These are phyloP conservation scores for Rhododendron vialii DNA, from an alignment of 148 eudicot genomes.

Conservation along the genomic window DNA sequence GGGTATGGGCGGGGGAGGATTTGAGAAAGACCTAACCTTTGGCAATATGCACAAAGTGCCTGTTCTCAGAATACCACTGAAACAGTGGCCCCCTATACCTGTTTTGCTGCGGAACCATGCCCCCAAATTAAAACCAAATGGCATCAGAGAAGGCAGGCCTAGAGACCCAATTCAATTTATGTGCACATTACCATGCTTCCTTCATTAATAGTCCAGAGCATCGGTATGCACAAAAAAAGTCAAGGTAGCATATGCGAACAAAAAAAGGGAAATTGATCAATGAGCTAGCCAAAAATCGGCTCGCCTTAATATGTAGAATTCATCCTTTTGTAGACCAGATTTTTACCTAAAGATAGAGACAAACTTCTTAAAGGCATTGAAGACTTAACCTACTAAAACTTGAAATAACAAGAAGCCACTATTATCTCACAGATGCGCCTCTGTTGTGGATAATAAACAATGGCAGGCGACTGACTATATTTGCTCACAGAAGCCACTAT, in stretches of 20 bases:
- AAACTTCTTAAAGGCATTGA: neutral
- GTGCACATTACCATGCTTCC: no score
- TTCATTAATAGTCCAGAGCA: no score
- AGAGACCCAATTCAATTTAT: no score
- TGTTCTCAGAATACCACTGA: no score
- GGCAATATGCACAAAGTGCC: no score
- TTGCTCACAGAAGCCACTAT: neutral
- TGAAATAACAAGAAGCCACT: neutral
- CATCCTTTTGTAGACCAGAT: neutral
- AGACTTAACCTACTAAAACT: neutral
- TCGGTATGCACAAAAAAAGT: no score
- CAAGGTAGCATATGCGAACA: neutral
- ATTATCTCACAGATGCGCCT: neutral
- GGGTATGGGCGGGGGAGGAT: no score
- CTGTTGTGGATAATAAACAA: neutral
- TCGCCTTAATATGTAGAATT: neutral
- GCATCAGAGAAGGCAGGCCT: no score
- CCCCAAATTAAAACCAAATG: no score
- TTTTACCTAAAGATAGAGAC: neutral
- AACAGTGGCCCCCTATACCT: no score
- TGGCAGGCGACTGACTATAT: neutral
- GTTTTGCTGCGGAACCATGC: no score
- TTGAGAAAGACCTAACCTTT: no score
- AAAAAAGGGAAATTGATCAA: neutral
- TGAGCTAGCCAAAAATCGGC: neutral